These are phyloP conservation scores for Priceomyces medius DNA, from an alignment of 805 yeast genomes.

Conservation along the genomic window DNA sequence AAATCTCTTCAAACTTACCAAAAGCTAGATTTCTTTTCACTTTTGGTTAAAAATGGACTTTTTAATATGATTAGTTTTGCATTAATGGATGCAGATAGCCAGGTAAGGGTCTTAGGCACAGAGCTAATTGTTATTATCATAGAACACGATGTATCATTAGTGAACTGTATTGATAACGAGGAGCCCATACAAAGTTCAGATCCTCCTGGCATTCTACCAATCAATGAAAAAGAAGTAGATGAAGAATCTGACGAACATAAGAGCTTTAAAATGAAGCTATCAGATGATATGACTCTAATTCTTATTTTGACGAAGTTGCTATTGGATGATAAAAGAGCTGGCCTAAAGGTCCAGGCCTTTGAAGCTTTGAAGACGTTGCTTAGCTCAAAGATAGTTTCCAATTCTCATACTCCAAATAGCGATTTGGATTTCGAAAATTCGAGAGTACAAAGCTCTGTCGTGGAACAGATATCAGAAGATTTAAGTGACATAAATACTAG, in stretches of 20 bases:
- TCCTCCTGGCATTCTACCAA: slow-evolving; percentile 17
- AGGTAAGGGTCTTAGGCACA: slow-evolving; percentile 67
- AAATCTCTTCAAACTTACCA: slow-evolving; percentile 62
- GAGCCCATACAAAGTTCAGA: slow-evolving; percentile 30
- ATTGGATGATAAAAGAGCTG: slow-evolving; percentile 61
- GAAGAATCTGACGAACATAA: slow-evolving; percentile 10
- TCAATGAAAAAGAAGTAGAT: slow-evolving; percentile 12
- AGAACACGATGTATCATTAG: slow-evolving; percentile 75
- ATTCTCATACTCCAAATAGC: slow-evolving; percentile 8
- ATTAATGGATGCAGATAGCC: slow-evolving; percentile 47
- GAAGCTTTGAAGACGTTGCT: slow-evolving; percentile 78
- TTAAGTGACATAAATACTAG: slow-evolving; percentile 35
- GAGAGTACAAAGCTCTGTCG: slow-evolving; percentile 7
- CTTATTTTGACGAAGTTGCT: slow-evolving; percentile 57
- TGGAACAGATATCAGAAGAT: slow-evolving; percentile 15
- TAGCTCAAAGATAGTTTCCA: slow-evolving; percentile 50
- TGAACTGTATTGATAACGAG: slow-evolving; percentile 38
- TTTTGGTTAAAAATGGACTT: slow-evolving; percentile 65
- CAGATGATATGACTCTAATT: slow-evolving; percentile 60
- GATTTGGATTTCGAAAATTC: slow-evolving; percentile 8
- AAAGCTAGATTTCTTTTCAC: slow-evolving; percentile 61
- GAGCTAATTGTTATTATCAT: slow-evolving; percentile 78
- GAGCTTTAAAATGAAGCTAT: slow-evolving; percentile 31
- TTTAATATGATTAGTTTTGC: slow-evolving; percentile 73
- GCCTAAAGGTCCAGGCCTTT: slow-evolving; percentile 75